Evolutionary conservation across 495 filamentous ascomycete species (phyloP).

Genomic region (Xylona heveae): DNA sequence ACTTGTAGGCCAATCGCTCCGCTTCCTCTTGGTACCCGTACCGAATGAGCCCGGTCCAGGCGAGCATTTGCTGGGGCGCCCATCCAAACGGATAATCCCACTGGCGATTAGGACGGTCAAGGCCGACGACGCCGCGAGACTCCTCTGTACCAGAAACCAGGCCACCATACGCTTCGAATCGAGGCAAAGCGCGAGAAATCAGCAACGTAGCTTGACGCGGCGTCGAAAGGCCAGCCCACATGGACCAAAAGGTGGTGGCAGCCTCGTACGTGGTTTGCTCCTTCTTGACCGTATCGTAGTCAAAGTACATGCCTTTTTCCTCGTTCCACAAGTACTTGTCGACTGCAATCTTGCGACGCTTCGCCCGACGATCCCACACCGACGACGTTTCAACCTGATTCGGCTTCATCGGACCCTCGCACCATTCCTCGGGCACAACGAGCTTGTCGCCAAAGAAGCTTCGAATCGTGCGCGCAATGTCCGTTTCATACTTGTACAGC

Average conservation of each 20-base stretch:
- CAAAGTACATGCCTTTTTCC: slow-evolving; percentile 83
- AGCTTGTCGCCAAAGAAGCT: slow-evolving; percentile 62
- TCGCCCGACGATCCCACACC: slow-evolving; percentile 70
- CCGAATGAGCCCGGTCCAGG: slow-evolving; percentile 75
- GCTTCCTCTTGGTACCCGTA: slow-evolving; percentile 84
- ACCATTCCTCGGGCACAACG: slow-evolving; percentile 58
- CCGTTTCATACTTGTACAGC: slow-evolving; percentile 87
- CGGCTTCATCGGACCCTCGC: slow-evolving; percentile 29
- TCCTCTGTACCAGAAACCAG: slow-evolving; percentile 76
- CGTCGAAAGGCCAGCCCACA: slow-evolving; percentile 76
- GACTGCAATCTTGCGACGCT: slow-evolving; percentile 55
- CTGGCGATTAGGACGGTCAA: slow-evolving; percentile 79
- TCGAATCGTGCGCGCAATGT: slow-evolving; percentile 70
- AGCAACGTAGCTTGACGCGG: slow-evolving; percentile 60
- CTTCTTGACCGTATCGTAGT: slow-evolving; percentile 73
- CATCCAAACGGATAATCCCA: slow-evolving; percentile 98
- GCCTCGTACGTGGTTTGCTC: slow-evolving; percentile 61
- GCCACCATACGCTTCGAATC: slow-evolving; percentile 71
- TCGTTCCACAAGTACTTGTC: slow-evolving; percentile 86
- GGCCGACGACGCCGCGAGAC: slow-evolving; percentile 54
- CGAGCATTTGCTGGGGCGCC: slow-evolving; percentile 96
- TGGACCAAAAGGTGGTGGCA: slow-evolving; percentile 85
- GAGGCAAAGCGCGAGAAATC: slow-evolving; percentile 56
- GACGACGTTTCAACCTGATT: slow-evolving; percentile 56
- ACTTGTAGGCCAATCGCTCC: slow-evolving; percentile 75